These are phyloP conservation scores for Myxozyma vanderwaltii DNA, from an alignment of 805 yeast genomes.

Conservation along the genomic window DNA sequence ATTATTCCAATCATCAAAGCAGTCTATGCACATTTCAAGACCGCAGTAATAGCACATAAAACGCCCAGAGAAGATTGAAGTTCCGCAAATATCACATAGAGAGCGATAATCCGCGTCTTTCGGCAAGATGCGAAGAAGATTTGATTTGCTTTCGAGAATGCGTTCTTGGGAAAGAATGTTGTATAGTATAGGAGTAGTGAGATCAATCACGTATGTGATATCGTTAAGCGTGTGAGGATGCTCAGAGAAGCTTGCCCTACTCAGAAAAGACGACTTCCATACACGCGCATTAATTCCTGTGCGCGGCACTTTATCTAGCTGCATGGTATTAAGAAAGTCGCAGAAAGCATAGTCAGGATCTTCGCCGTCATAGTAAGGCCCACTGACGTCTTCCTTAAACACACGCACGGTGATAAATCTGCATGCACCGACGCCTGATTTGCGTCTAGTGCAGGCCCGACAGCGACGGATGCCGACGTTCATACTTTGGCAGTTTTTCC, in stretches of 20 bases:
- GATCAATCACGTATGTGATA: slow-evolving; percentile 18
- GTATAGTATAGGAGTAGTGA: slow-evolving; percentile 8
- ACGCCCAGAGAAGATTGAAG: slow-evolving; percentile 27
- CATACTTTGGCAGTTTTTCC: slow-evolving; percentile 28
- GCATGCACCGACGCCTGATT: slow-evolving; percentile 33
- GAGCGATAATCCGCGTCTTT: slow-evolving; percentile 29
- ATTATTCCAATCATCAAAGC: slow-evolving; percentile 25
- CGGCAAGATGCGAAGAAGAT: slow-evolving; percentile 22
- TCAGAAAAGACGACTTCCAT: slow-evolving; percentile 1
- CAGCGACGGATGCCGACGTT: slow-evolving; percentile 26
- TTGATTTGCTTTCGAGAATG: slow-evolving; percentile 9
- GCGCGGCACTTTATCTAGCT: neutral
- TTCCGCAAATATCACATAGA: slow-evolving; percentile 31
- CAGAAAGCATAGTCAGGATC: slow-evolving; percentile 29
- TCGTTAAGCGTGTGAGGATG: slow-evolving; percentile 13
- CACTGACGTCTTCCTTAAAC: slow-evolving; percentile 25
- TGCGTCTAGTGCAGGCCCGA: slow-evolving; percentile 32
- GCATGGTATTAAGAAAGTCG: slow-evolving; percentile 5
- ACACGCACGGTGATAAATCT: slow-evolving; percentile 31
- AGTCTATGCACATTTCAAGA: slow-evolving; percentile 31
- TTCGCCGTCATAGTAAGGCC: slow-evolving; percentile 11
- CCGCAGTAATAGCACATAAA: slow-evolving; percentile 33
- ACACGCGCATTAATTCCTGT: neutral
- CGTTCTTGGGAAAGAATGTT: slow-evolving; percentile 17
- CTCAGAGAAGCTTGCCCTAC: slow-evolving; percentile 7